Evolutionary conservation across 1,284 basidiomycete genomes (phyloP), one percentile per base, ranked within the genome.

Genomic region (Apiotrichum gamsii): DNA sequence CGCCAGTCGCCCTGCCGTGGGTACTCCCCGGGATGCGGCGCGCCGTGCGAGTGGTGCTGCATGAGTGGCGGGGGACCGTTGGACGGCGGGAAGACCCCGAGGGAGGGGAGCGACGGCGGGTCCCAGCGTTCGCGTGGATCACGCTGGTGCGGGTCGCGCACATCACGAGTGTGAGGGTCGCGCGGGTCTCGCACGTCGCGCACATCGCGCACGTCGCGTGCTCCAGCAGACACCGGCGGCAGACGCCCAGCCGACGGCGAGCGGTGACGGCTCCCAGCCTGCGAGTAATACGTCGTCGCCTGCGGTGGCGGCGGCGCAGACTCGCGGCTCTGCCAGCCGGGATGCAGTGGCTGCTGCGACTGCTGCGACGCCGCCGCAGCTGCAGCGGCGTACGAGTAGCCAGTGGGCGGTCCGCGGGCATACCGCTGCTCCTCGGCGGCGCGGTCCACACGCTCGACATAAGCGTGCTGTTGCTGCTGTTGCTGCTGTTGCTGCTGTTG

Each of bases 341-440:
- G 34, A 21, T 19, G 5, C 19, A 6, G 20, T 24, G 36, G 21
- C 20, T 21, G 36, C 16, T n/a, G 40, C 8, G 31, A 3, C 14
- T 25, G 46, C 33, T 47, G 36, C 13, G 25, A 28, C 25, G 8
- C n/a, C n/a, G n/a, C n/a, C n/a, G 49, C 49, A 1, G 51, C 51
- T 3, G 34, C 51, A 1, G 45, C 42, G 1, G 52, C 52, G 35
- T 54, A 54, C 30, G 52, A 54, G 41, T 41, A 50, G 5, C 37
- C 24, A 6, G 30, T 25, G 8, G 47, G 24, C 10, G 31, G 47
- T 3, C 30, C 46, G n/a, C 41, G 30, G 15, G 19, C 25, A 21
- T 41, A 42, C 4, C 43, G 48, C 5, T n/a, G n/a, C n/a, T 50
- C 39, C 9, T 45, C 48, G 2, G 39, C 34, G 23, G 25, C 8